Base-by-base conservation (phyloP, 1,284 basidiomycete genomes). In the Ustilago loliicola region DNA sequence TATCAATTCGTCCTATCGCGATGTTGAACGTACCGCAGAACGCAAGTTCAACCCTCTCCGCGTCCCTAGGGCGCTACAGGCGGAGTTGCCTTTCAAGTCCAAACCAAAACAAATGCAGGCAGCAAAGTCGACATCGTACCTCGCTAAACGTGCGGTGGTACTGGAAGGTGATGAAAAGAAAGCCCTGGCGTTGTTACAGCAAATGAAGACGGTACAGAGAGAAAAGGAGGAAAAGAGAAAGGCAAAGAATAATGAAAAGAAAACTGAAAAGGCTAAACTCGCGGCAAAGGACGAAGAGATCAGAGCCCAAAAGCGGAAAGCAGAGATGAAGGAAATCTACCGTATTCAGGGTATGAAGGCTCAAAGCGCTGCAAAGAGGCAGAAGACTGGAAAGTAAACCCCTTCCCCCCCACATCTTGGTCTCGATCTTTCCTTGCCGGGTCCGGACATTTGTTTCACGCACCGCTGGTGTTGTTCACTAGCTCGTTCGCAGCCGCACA, bases 131-230 rank as follows among this genome's bases (percentile, higher is more conserved):
- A 89, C 91, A 83, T 96, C 95, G 23, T 88, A 83, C 58, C 65
- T 85, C 25, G 72, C 81, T 17, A 78, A 83, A 53, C 65, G 85
- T 19, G 95, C 96, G 0, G 96, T 98, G 19, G 92, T 99, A 50
- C 90, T 99, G 89, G 94, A 96, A 85, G 93, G 94, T 1, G 94
- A 97, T 83, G 96, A 99, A 89, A 94, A 93, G 89, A 93, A 92
- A 85, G 95, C 96, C 0, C 88, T 98, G 27, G 92, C 93, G n/a
- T 87, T 98, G 42, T 87, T 99, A 84, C 96, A 99, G 87, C 96
- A 98, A 89, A 95, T 98, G 82, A 91, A 94, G 65, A 94, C 95
- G 7, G 88, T 99, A 80, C 89, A 94, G 66, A 96, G 95, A 87
- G 95, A 95, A 81, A 94, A 96, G 88, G 88, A 95, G 82, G 91